Evolutionary conservation across 1,139 yeast species (phyloP).

Genomic region (Pneumocystis oryctolagi): DNA sequence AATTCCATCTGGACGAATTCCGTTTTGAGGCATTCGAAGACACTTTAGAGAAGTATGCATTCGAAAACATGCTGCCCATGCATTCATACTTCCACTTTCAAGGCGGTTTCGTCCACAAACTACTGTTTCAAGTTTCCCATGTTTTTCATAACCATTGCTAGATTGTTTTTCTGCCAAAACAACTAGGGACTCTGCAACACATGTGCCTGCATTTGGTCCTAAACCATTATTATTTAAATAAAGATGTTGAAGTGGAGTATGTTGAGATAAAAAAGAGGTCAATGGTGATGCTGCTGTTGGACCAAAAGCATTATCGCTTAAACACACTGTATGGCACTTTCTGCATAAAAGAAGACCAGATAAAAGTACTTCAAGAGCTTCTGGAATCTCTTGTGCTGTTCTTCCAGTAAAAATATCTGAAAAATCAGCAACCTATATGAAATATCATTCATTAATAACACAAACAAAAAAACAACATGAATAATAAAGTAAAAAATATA

Average conservation of each 20-base stretch:
- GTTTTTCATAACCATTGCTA: not conserved
- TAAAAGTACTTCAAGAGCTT: conserved; percentile 54
- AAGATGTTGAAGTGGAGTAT: conserved; percentile 67
- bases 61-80: conserved; percentile 52
- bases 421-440: conserved; percentile 51
- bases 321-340: conserved; percentile 55
- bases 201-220: conserved; percentile 94
- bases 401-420: conserved; percentile 92
- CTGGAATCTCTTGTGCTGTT: conserved; percentile 85
- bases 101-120: conserved; percentile 93
- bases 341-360: conserved; percentile 59
- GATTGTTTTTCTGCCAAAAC: conserved; percentile 34
- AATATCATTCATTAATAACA: not conserved
- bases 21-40: conserved; percentile 80
- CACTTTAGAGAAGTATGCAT: conserved; percentile 54
- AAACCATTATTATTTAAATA: conserved; percentile 87
- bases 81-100: conserved; percentile 73
- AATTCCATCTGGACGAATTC: conserved; percentile 89
- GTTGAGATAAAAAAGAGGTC: conserved; percentile 60
- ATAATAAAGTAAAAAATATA: not conserved
- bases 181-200: conserved; percentile 75
- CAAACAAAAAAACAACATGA: too few relatives aligned
- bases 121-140: conserved; percentile 42
- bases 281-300: conserved; percentile 85
- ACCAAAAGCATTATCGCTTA: conserved; percentile 94